Evolutionary conservation across 257 asterid species (phyloP).

Genomic region (Linaria vulgaris): DNA sequence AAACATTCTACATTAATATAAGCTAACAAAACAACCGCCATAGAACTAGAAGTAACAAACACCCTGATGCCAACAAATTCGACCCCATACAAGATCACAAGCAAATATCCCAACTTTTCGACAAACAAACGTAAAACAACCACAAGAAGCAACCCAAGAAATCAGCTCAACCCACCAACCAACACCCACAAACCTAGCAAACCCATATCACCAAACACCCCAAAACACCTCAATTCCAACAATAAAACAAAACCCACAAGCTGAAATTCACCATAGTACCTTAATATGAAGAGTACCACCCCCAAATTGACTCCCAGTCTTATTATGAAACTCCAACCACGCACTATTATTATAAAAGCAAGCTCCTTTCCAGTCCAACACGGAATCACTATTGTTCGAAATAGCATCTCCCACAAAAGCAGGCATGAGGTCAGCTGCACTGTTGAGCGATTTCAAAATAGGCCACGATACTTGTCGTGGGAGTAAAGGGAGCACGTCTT

Average conservation of each 20-base stretch:
- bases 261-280: constrained; percentile 31
- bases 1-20: too few relatives aligned
- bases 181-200: background rate
- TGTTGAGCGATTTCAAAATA: constrained; percentile 47
- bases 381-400: constrained; percentile 31
- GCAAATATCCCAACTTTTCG: too few relatives aligned
- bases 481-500: constrained; percentile 62
- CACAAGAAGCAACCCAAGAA: too few relatives aligned
- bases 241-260: background rate
- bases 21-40: background rate
- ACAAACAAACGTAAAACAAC: background rate
- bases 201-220: background rate
- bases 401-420: constrained; percentile 59
- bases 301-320: constrained; percentile 59
- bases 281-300: constrained; percentile 89
- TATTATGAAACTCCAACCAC: constrained; percentile 73
- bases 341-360: constrained; percentile 74
- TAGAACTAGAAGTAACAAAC: background rate
- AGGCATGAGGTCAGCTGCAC: constrained; percentile 78
- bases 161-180: background rate
- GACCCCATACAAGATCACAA: too few relatives aligned
- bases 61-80: background rate
- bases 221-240: background rate
- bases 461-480: constrained; percentile 82
- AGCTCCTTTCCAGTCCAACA: constrained; percentile 72